A percentile compares a stretch with the other conserved stretches of the same genome.
These are phyloP conservation scores for Fusarium proliferatum DNA, from an alignment of 2,329 filamentous ascomycete genomes.

Conservation along the genomic window DNA sequence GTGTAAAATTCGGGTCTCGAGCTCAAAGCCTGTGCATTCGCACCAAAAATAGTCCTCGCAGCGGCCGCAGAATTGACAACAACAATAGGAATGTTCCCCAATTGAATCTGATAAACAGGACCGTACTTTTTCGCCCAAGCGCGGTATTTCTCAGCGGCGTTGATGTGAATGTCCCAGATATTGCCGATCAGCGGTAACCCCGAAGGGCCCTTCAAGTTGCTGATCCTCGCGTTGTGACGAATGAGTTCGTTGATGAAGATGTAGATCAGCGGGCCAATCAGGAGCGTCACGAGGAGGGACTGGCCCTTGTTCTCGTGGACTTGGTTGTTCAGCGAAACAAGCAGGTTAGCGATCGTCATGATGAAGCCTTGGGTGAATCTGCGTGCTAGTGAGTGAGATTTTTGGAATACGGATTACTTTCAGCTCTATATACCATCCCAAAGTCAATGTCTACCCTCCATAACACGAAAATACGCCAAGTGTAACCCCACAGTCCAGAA, in stretches of 20 bases:
- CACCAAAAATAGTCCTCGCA: slow-evolving; percentile 62
- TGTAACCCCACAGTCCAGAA: background rate
- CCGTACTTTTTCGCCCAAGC: slow-evolving; percentile 62
- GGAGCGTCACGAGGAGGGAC: slow-evolving; percentile 34
- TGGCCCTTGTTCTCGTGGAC: slow-evolving; percentile 39
- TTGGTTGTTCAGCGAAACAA: slow-evolving; percentile 34
- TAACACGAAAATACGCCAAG: background rate
- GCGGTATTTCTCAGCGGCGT: slow-evolving; percentile 67
- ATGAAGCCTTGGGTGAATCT: background rate
- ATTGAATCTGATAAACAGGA: slow-evolving; percentile 65
- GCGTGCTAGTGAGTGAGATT: background rate
- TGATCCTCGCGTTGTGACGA: slow-evolving; percentile 57
- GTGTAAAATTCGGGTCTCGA: slow-evolving; percentile 69
- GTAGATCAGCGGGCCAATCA: slow-evolving; percentile 55
- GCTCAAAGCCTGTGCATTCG: slow-evolving; percentile 64
- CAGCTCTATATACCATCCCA: background rate
- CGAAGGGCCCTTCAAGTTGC: slow-evolving; percentile 58
- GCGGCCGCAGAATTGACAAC: slow-evolving; percentile 66
- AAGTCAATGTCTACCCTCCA: background rate
- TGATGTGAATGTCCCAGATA: slow-evolving; percentile 63
- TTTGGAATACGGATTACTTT: background rate
- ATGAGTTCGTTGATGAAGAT: slow-evolving; percentile 62
- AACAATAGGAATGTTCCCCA: slow-evolving; percentile 67
- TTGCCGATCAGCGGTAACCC: slow-evolving; percentile 67
- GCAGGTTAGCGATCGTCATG: slow-evolving; percentile 45